phyloP scores from a whole-genome alignment of 495 filamentous ascomycete species.

The Corynascus novoguineensis region DNA sequence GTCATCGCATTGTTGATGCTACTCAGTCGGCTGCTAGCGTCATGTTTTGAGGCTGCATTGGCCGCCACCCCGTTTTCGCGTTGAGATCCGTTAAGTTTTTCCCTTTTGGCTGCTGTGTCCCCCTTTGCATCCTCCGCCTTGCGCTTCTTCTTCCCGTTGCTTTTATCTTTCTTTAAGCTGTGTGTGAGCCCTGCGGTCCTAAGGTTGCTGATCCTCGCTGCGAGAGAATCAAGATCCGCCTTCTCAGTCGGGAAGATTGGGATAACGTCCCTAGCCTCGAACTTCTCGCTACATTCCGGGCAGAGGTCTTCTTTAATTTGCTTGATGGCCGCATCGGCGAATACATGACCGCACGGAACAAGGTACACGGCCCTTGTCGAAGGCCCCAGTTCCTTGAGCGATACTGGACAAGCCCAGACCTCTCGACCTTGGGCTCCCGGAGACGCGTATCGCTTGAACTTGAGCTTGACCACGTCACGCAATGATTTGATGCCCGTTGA shows the following conservation, averaged over 20 bases:
- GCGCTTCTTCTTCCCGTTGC: slow-evolving; percentile 57
- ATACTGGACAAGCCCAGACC: slow-evolving; percentile 77
- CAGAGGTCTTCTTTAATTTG: slow-evolving; percentile 56
- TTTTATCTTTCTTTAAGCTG: slow-evolving; percentile 86
- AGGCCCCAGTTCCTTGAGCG: slow-evolving; percentile 78
- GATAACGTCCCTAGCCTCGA: slow-evolving; percentile 72
- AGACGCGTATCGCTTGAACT: slow-evolving; percentile 56
- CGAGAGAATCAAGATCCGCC: slow-evolving; percentile 63
- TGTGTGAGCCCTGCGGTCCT: slow-evolving; percentile 71
- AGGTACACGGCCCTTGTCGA: slow-evolving; percentile 78
- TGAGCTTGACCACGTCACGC: slow-evolving; percentile 83
- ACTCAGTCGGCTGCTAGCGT: slow-evolving; percentile 34
- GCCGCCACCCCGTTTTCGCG: slow-evolving; percentile 15
- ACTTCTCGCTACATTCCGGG: slow-evolving; percentile 68
- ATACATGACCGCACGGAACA: slow-evolving; percentile 93
- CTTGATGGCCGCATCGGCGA: slow-evolving; percentile 75
- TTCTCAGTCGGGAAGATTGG: slow-evolving; percentile 68
- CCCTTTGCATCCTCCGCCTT: slow-evolving; percentile 42
- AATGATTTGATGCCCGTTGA: slow-evolving; percentile 69
- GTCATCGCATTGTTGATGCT: slow-evolving; percentile 84
- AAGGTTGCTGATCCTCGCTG: slow-evolving; percentile 58
- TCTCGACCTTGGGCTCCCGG: slow-evolving; percentile 42
- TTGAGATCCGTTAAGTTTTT: slow-evolving; percentile 22
- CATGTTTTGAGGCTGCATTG: slow-evolving; percentile 10
- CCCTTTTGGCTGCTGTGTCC: slow-evolving; percentile 22